Evolutionary conservation across 169 alveolate genomes (phyloP), one percentile per base, ranked within the genome.

Genomic region (Plasmodium knowlesi): DNA sequence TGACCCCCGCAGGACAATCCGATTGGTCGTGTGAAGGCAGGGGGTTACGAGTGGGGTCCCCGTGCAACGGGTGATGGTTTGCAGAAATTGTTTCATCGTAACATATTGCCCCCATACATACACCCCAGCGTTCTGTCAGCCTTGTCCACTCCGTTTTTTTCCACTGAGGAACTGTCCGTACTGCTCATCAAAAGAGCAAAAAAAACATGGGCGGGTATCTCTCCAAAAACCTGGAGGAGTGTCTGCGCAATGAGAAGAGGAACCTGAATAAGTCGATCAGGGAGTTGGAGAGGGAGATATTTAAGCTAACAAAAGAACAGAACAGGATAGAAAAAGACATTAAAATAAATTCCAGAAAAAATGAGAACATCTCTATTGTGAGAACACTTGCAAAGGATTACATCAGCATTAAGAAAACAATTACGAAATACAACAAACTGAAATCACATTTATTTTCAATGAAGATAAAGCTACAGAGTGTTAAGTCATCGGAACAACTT

Each of bases 401-500:
- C 46, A 84, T 85, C n/a, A 72, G 79, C 32, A 32, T 85, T 30
- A 85, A 73, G n/a, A 70, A 85, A 22, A 85, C 84, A 3, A 54
- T 85, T 22, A n/a, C 80, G 46, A 85, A 85, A 39, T 85, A 74
- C 41, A 85, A 53, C 61, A 85, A 85, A 43, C 54, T 85, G 12
- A 85, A 85, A 39, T 85, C 93, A 22, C 93, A 85, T 73, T 28
- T 85, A 50, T 85, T 85, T 53, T 85, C 93, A 4, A 85, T 85
- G 93, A 72, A 85, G 67, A 74, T 85, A 34, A 85, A 85, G 53
- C 39, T 85, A 32, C 93, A 85, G 41, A 85, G 93, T 85, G 93
- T 85, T 12, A 85, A 85, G 67, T 85, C 93, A 8, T 85, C 93
- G 53, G 93, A 85, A 43, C 93, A 85, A 67, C 80, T 85, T 73